phyloP scores from a whole-genome alignment of 2,329 filamentous ascomycete genomes.

The Pseudogymnoascus sp. region DNA sequence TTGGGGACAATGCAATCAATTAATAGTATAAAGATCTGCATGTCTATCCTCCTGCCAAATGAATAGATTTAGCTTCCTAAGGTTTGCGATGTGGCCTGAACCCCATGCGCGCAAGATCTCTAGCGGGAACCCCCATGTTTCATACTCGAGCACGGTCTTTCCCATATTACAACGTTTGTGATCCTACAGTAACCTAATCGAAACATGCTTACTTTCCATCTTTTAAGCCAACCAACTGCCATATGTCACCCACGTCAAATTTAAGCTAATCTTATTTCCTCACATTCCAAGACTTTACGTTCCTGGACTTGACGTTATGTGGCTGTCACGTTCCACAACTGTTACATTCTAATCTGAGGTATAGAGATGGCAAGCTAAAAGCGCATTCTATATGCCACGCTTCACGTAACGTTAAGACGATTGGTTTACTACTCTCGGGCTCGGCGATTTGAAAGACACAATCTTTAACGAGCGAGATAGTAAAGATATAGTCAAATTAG shows the following conservation, averaged over 20 bases:
- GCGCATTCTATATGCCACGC: background rate
- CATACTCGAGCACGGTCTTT: background rate
- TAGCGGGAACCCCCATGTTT: background rate
- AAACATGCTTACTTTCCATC: background rate
- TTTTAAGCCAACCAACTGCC: too few relatives aligned
- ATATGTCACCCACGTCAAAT: background rate
- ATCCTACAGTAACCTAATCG: background rate
- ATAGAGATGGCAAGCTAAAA: background rate
- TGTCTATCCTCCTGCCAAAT: background rate
- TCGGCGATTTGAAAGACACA: background rate
- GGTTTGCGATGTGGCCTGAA: background rate
- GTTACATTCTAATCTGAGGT: background rate
- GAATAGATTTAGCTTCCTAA: background rate
- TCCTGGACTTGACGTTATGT: background rate
- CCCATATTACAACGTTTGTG: background rate
- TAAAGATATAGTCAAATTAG: background rate
- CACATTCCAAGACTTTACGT: background rate
- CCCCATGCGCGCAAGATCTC: background rate
- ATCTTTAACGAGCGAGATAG: background rate
- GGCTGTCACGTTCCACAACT: background rate
- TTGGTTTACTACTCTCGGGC: background rate
- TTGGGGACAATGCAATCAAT: background rate
- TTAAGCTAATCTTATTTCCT: background rate
- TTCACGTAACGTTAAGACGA: background rate
- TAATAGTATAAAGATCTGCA: background rate